Base-by-base conservation (phyloP, 345 rosid species). In the Citropsis articulata region DNA sequence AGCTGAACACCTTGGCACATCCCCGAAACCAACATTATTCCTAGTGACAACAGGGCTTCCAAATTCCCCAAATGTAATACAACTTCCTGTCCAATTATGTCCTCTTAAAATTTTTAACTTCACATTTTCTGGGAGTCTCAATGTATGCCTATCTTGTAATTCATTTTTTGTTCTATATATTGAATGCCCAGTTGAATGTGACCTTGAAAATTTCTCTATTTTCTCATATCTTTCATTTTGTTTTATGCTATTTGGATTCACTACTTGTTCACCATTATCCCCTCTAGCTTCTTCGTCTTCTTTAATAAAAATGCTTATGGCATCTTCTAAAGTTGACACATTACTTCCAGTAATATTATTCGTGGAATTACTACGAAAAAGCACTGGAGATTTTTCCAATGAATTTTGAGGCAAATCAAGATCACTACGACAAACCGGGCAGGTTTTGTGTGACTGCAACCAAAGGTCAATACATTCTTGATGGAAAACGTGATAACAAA, bases 381-480 rank as follows among this genome's bases (percentile, higher is more conserved):
- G 25, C 0, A 14, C 22, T 1, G 84, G 93, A 22, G 80, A 78
- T 66, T 83, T 88, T 25, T 83, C 86, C 22, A 81, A 40, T 9
- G 83, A 22, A 70, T 78, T 83, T 22, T 33, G 79, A 33, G 91
- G 86, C 73, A 89, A 81, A 61, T 93, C 94, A 38, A 95, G 92
- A 61, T 89, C 88, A 3, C 84, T 77, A 1, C 97, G 97, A 78
- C 98, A 94, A 80, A 94, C 94, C 0, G 98, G 98, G 40, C 98
- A 94, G 7, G 98, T 90, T 75, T 85, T 87, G 62, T 91, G 92
- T 4, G 91, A 85, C 22, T 83, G 82, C 22, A 93, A 91, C 98
- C 98, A 94, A 5, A 90, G 91, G 81, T 94, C 98, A 21, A 94
- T 89, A 70, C 98, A 94, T 75, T 90, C 97, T 84, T 85, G 88